phyloP scores from a whole-genome alignment of 306 rosid species.

The Lathyrus tuberosus region DNA sequence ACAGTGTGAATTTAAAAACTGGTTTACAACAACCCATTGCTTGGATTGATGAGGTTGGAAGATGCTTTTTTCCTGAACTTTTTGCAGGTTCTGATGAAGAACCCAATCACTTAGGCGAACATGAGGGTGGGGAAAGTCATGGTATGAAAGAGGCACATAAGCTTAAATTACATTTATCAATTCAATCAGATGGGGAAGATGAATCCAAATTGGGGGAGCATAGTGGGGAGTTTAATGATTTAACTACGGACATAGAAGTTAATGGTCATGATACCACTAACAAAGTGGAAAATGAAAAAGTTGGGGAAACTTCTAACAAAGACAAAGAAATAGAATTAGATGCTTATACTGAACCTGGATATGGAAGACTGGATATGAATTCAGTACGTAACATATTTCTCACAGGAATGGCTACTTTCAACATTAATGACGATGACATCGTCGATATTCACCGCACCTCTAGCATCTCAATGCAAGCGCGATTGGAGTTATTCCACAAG shows the following conservation, averaged over 20 bases:
- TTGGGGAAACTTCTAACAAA: constrained; percentile 41
- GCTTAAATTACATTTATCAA: too few relatives aligned
- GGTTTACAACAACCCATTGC: too few relatives aligned
- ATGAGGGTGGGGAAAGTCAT: constrained; percentile 18
- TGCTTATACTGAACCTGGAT: constrained; percentile 37
- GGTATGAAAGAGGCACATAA: too few relatives aligned
- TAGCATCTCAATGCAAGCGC: constrained; percentile 45
- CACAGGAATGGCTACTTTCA: constrained; percentile 50
- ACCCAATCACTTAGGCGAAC: too few relatives aligned
- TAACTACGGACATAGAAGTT: constrained; percentile 46
- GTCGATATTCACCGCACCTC: constrained; percentile 53
- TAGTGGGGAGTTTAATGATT: constrained; percentile 72
- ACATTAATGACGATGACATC: constrained; percentile 35
- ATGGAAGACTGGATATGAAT: constrained; percentile 47
- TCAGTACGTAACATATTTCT: constrained; percentile 60
- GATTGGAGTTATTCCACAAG: constrained; percentile 69
- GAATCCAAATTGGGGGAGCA: constrained; percentile 46
- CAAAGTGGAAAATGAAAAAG: constrained; percentile 36
- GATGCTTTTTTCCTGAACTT: too few relatives aligned
- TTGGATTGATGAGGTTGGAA: too few relatives aligned
- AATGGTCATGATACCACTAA: constrained; percentile 52
- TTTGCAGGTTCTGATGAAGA: too few relatives aligned
- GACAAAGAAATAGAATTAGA: constrained; percentile 38
- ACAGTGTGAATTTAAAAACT: too few relatives aligned
- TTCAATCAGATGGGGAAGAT: too few relatives aligned